These are phyloP conservation scores for Arachis monticola DNA, from an alignment of 331 rosid genomes.

Conservation along the genomic window DNA sequence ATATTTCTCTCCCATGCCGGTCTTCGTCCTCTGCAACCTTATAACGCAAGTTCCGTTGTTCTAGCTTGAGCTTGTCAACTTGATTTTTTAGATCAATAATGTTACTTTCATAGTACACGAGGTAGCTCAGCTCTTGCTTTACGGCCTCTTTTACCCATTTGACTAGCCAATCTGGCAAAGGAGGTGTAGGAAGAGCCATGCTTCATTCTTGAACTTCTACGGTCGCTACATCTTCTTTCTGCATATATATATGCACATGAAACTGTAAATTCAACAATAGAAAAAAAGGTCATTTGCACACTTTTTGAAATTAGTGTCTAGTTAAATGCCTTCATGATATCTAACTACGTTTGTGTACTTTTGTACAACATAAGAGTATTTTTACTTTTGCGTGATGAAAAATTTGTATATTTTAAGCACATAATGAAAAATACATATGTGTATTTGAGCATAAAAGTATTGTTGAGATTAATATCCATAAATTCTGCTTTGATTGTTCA, in stretches of 20 bases:
- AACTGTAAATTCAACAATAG: no score
- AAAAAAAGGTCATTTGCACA: no score
- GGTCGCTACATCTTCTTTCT: background rate
- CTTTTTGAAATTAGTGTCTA: no score
- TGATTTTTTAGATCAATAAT: background rate
- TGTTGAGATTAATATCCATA: no score
- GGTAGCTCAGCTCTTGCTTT: background rate
- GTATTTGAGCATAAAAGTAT: no score
- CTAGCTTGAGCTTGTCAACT: background rate
- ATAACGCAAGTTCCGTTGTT: background rate
- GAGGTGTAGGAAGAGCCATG: background rate
- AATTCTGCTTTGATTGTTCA: no score
- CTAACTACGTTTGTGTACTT: no score
- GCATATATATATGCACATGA: background rate
- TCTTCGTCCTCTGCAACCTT: background rate
- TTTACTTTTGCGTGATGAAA: no score
- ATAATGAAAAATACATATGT: no score
- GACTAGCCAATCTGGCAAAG: background rate
- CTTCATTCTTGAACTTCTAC: background rate
- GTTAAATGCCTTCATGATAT: no score
- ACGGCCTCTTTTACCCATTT: background rate
- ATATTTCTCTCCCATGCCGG: conserved; percentile 12
- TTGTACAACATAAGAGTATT: no score
- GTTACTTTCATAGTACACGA: background rate
- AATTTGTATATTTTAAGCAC: no score